Evolutionary conservation across 2,329 filamentous ascomycete genomes (phyloP), one percentile per base, ranked within the genome.

Genomic region (Penicillium digitatum): DNA sequence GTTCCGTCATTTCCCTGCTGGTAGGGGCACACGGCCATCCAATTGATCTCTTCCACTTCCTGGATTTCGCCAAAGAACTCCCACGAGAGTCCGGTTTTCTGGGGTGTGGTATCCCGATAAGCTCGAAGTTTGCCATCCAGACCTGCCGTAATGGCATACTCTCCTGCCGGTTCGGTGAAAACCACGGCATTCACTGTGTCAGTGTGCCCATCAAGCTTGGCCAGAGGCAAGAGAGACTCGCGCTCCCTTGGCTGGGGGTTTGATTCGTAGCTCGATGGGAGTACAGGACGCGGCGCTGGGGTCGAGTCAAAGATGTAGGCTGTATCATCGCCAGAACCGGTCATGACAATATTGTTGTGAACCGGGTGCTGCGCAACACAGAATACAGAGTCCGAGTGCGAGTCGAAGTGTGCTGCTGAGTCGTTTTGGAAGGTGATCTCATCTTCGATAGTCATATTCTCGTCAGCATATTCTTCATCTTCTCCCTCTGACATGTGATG

Each of bases 31-130:
- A 90, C 76, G 1, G 80, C 75, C 32, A 97, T 75, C 92, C 93
- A 99, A 78, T 94, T 95, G 68, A 99, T 87, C 75, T 97, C 93
- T 65, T 95, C 88, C 10, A 96, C 93, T 72, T 99, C 94, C 67
- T 91, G 88, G 3, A 86, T 83, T 68, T 94, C 89, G 52, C 82
- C 88, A 9, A 95, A 74, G 66, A 89, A 88, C 42, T 81, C 78
- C 83, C 83, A 87, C 48, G 79, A 75, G 44, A 79, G 71, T 57
- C 79, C 79, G 22, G 79, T 76, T 35, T 77, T 72, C 35, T 77
- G 72, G 29, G 74, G 60, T 62, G 62, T 76, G 62, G 66, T 78
- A 69, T 69, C 81, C 62, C 82, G 80, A 81, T 87, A 92, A 14
- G 85, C 85, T 60, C 88, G 83, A 63, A 99, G 70, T 60, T 85